phyloP scores from a whole-genome alignment of 257 asterid genomes.

The Solanum pinnatisectum region DNA sequence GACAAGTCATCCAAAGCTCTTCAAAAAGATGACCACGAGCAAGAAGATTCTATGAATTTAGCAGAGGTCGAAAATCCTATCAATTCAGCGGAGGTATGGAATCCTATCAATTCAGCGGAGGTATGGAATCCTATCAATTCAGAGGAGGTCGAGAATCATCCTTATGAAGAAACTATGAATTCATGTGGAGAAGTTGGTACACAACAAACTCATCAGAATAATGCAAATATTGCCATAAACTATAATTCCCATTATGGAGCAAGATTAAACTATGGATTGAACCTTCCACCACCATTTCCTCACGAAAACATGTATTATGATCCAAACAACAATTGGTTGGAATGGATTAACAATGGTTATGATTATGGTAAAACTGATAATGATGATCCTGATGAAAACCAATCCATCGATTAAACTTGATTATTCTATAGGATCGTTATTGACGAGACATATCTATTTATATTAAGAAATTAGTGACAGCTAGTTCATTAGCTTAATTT shows the following conservation, averaged over 20 bases:
- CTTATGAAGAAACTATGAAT: background rate
- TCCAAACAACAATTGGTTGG: no score
- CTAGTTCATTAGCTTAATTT: background rate
- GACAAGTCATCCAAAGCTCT: background rate
- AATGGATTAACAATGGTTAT: no score
- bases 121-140: no score
- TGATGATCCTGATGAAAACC: background rate
- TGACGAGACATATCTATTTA: background rate
- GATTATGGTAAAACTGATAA: no score
- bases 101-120: no score
- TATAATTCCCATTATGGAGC: background rate
- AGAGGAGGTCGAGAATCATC: no score
- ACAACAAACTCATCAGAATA: background rate
- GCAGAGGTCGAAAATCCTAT: no score
- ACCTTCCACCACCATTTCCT: no score
- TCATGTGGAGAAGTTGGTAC: background rate
- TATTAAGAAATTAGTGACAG: background rate
- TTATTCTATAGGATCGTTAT: background rate
- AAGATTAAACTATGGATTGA: background rate
- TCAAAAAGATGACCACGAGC: no score
- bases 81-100: no score
- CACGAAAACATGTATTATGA: no score
- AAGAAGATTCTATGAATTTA: no score
- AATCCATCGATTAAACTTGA: background rate
- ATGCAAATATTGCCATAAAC: background rate